These are phyloP conservation scores for Cryptococcus sp. DNA, from an alignment of 1,284 basidiomycete genomes.

Conservation along the genomic window DNA sequence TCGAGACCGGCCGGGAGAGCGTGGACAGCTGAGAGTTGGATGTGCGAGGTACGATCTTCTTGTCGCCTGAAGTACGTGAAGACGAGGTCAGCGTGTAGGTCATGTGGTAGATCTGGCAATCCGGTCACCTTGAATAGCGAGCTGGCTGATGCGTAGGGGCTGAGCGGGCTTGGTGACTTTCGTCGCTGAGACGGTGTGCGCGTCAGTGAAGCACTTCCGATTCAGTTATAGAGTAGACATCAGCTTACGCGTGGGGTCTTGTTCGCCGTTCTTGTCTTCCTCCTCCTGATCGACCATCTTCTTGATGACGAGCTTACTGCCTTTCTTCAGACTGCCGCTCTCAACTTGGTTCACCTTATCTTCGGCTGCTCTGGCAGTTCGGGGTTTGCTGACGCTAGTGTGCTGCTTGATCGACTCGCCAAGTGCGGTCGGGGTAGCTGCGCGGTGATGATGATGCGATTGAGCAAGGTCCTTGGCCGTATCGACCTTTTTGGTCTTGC, in stretches of 20 bases:
- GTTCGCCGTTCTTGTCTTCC: conserved; percentile 14
- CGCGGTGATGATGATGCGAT: conserved; percentile 5
- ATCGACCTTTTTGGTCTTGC: conserved; percentile 20
- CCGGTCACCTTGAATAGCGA: conserved; percentile 12
- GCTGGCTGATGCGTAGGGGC: conserved; percentile 29
- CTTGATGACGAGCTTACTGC: conserved; percentile 29
- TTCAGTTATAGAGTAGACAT: no score
- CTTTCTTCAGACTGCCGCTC: conserved; percentile 7
- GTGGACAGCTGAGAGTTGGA: conserved; percentile 19
- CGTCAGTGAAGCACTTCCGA: no score
- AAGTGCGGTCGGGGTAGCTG: conserved; percentile 28
- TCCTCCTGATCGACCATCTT: conserved; percentile 18
- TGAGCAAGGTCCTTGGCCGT: conserved; percentile 5
- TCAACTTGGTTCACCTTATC: conserved; percentile 19
- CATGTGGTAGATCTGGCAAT: not conserved
- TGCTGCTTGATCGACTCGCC: conserved; percentile 48
- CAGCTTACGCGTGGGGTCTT: conserved; percentile 38
- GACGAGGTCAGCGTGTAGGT: no score
- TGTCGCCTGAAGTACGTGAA: conserved; percentile 12
- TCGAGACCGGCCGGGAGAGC: conserved; percentile 15
- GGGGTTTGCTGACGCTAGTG: conserved; percentile 17
- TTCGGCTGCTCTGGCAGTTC: not conserved
- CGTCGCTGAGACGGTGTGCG: conserved; percentile 24
- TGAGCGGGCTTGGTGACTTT: conserved; percentile 38
- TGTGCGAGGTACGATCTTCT: conserved; percentile 23